Evolutionary conservation across 352 stramenopile species (phyloP).

Genomic region (Globisporangium uncinulatum): DNA sequence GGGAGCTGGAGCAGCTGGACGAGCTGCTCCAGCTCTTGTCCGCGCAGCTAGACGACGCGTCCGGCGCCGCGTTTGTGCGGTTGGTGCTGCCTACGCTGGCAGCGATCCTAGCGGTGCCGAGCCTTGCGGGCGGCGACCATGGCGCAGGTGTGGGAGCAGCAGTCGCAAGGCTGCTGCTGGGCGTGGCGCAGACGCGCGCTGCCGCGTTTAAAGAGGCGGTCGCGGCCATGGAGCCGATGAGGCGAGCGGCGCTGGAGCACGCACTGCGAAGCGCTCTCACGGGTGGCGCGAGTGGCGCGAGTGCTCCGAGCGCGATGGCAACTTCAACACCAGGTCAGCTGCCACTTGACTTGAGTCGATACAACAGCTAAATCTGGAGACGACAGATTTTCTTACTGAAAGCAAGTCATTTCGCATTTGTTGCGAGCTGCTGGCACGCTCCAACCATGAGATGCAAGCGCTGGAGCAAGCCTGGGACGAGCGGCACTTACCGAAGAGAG

Average conservation of each 20-base stretch:
- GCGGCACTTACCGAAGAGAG: no score
- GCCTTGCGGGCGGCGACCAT: slow-evolving; percentile 7
- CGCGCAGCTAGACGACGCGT: slow-evolving; percentile 37
- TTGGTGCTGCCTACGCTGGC: slow-evolving; percentile 56
- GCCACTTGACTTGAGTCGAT: slow-evolving; percentile 51
- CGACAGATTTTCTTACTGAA: no score
- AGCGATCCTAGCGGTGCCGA: slow-evolving; percentile 24
- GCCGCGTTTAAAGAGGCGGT: slow-evolving; percentile 49
- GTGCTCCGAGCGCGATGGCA: not conserved
- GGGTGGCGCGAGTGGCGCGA: slow-evolving; percentile 16
- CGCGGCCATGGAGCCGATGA: slow-evolving; percentile 27
- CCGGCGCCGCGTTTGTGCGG: slow-evolving; percentile 44
- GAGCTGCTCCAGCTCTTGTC: slow-evolving; percentile 40
- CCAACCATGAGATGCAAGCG: no score
- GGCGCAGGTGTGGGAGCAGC: slow-evolving; percentile 7
- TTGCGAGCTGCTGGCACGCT: no score
- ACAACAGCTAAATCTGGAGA: slow-evolving; percentile 17
- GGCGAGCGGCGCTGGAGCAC: slow-evolving; percentile 34
- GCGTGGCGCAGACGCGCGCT: slow-evolving; percentile 45
- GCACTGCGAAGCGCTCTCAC: slow-evolving; percentile 39
- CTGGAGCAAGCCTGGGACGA: no score
- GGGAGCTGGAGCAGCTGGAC: slow-evolving; percentile 38
- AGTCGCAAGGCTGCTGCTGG: slow-evolving; percentile 36
- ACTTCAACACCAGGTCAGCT: not conserved
- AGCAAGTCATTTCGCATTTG: no score